A percentile compares a stretch with the other conserved stretches of the same genome.
These are phyloP conservation scores for Calocera viscosa DNA, from an alignment of 768 basidiomycete genomes.

Conservation along the genomic window DNA sequence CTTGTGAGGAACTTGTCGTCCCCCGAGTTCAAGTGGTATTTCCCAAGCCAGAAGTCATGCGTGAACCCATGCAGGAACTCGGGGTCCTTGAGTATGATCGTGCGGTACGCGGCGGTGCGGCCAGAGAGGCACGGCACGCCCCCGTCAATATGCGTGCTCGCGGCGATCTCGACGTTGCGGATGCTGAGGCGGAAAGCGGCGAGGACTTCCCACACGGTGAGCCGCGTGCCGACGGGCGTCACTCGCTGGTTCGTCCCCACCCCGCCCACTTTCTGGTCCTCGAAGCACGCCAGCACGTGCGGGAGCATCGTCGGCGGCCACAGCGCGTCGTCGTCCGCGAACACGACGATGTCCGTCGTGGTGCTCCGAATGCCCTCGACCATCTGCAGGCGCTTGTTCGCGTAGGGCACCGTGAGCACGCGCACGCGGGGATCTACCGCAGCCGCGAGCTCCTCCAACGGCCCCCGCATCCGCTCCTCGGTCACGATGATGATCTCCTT, in stretches of 20 bases:
- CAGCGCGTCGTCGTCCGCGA: slow-evolving; percentile 91
- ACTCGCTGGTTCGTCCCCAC: slow-evolving; percentile 87
- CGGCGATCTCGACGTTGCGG: slow-evolving; percentile 84
- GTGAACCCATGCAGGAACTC: slow-evolving; percentile 88
- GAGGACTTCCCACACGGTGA: slow-evolving; percentile 93
- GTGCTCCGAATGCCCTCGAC: slow-evolving; percentile 82
- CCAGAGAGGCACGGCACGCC: slow-evolving; percentile 86
- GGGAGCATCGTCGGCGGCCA: slow-evolving; percentile 90
- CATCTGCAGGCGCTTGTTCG: slow-evolving; percentile 92
- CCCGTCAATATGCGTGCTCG: slow-evolving; percentile 85
- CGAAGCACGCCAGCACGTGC: slow-evolving; percentile 80
- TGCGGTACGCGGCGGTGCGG: slow-evolving; percentile 85
- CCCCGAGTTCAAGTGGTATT: slow-evolving; percentile 88
- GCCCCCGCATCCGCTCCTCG: slow-evolving; percentile 82
- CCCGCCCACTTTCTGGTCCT: slow-evolving; percentile 86
- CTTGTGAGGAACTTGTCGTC: slow-evolving; percentile 91
- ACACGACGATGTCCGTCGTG: slow-evolving; percentile 85
- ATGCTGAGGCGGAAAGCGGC: slow-evolving; percentile 87
- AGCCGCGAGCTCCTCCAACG: slow-evolving; percentile 78
- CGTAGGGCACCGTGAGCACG: slow-evolving; percentile 80
- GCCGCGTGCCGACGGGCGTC: slow-evolving; percentile 56
- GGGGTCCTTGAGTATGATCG: slow-evolving; percentile 87
- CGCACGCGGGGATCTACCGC: slow-evolving; percentile 77
- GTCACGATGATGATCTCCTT: slow-evolving; percentile 68
- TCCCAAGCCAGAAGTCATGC: slow-evolving; percentile 85